phyloP scores from a whole-genome alignment of 768 basidiomycete genomes.

The Boletus rex-veris region DNA sequence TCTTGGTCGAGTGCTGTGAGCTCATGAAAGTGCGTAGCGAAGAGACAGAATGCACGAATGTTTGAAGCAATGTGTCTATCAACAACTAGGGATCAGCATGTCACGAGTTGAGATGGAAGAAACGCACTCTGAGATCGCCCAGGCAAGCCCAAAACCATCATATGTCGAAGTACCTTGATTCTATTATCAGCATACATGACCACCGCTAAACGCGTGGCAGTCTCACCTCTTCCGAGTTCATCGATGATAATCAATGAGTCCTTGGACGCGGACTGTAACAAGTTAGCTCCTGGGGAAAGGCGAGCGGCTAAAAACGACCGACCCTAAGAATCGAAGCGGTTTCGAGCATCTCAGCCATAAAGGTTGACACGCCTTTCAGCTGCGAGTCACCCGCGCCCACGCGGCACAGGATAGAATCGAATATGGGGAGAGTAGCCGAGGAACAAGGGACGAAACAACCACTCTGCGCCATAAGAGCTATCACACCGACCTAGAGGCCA shows the following conservation, averaged over 20 bases:
- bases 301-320: constrained; percentile 19
- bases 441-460: constrained; percentile 95
- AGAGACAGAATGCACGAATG: constrained; percentile 91
- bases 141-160: constrained; percentile 96
- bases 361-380: constrained; percentile 95
- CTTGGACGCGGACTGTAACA: constrained; percentile 74
- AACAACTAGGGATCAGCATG: background rate
- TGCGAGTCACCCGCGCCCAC: constrained; percentile 98
- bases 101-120: background rate
- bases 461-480: constrained; percentile 92
- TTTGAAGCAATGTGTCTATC: constrained; percentile 86
- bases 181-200: background rate
- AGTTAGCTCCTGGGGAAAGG: background rate
- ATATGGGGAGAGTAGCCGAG: constrained; percentile 82
- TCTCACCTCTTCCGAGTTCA: constrained; percentile 83
- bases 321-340: constrained; percentile 93
- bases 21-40: constrained; percentile 98
- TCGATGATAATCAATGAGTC: constrained; percentile 97
- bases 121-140: constrained; percentile 95
- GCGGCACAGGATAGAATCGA: constrained; percentile 92
- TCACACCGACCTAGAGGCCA: constrained; percentile 75
- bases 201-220: background rate
- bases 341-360: constrained; percentile 99
- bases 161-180: constrained; percentile 85
- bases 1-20: constrained; percentile 89